Percentiles rank a stretch among this genome's conserved stretches.
Conservation (phyloP, 140 eudicot species). For the Bidens hawaiensis region DNA sequence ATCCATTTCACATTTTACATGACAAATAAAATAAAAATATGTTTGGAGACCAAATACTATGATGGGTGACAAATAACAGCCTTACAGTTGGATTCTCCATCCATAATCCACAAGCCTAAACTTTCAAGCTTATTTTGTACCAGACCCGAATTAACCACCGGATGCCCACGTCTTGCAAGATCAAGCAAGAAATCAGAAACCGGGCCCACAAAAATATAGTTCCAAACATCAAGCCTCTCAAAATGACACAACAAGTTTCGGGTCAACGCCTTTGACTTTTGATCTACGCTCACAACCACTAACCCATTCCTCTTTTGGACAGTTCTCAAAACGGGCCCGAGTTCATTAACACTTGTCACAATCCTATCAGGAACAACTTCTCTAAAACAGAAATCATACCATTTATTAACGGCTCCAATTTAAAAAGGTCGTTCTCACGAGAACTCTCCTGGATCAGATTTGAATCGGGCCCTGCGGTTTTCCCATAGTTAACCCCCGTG, state of each 20-base stretch:
- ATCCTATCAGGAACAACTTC: constrained; percentile 63
- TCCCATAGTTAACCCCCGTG: too few relatives aligned
- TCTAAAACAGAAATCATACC: constrained; percentile 94
- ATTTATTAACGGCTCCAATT: constrained; percentile 63
- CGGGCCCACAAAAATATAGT: constrained; percentile 51
- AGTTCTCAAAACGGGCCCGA: constrained; percentile 40
- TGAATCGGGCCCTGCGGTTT: too few relatives aligned
- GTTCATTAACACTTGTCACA: constrained; percentile 41
- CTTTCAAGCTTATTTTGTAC: too few relatives aligned
- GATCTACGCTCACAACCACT: constrained; percentile 45
- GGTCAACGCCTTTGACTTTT: constrained; percentile 34
- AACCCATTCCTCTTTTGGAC: constrained; percentile 43
- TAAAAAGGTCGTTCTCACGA: constrained; percentile 29
- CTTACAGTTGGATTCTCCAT: constrained; percentile 52
- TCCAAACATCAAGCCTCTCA: too few relatives aligned
- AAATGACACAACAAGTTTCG: too few relatives aligned
- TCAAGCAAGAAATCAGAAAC: constrained; percentile 49
- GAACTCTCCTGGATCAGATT: too few relatives aligned
- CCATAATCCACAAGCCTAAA: constrained; percentile 68
- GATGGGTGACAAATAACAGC: constrained; percentile 66
- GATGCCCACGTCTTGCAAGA: constrained; percentile 83
- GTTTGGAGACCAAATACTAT: constrained; percentile 24
- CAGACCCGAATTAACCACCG: constrained; percentile 48
- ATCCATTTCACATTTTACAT: constrained; percentile 15
- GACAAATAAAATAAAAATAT: background rate